Conservation (phyloP, 129 eudicot genomes). For the carrot (Daucus carota) region DH1_v3.0 NC_030386.2:34979501-34980000, state of each 20-base stretch:
- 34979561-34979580: not conserved
- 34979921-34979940: constrained; percentile 71
- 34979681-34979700: not conserved
- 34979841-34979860: constrained; percentile 90
- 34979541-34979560: constrained; percentile 84
- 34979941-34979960: not conserved
- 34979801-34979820: constrained; percentile 77
- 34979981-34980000: not conserved
- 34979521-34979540: constrained; percentile 89
- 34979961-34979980: not conserved
- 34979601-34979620: not conserved
- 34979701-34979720: not conserved
- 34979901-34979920: constrained; percentile 85
- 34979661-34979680: not conserved
- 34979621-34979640: not conserved
- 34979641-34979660: not conserved
- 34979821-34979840: constrained; percentile 98
- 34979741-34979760: not conserved
- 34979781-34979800: constrained; percentile 88
- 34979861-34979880: constrained; percentile 45
- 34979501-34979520: constrained; percentile 81
- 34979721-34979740: not conserved
- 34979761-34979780: constrained; percentile 75
- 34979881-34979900: constrained; percentile 54
- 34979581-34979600: not conserved